Conservation (phyloP, 139 green algal genomes). For the Chlorella sp. region DNA sequence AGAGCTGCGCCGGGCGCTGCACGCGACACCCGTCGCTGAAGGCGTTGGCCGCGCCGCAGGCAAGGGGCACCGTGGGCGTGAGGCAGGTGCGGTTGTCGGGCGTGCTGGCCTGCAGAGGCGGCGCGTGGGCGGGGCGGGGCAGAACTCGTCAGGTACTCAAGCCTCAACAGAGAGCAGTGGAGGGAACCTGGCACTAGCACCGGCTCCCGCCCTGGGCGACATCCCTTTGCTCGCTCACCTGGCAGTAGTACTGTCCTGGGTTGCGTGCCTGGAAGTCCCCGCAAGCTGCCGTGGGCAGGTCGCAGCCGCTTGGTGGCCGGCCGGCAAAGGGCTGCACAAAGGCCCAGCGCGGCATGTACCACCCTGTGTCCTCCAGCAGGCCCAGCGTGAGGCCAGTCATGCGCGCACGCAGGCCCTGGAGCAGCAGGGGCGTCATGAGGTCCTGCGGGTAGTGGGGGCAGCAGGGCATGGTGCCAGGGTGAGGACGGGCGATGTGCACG, state of each 20-base stretch:
- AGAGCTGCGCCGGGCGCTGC: background rate
- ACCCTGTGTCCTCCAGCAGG: conserved; percentile 1
- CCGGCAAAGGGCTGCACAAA: background rate
- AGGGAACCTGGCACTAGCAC: background rate
- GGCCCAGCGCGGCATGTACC: conserved; percentile 1
- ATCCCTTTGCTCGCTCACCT: background rate
- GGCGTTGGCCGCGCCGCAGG: background rate
- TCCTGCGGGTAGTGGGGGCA: conserved; percentile 1
- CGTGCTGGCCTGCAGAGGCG: background rate
- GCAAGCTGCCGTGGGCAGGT: background rate
- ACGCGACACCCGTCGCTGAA: background rate
- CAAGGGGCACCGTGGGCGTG: background rate
- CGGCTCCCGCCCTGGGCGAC: background rate
- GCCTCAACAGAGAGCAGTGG: background rate
- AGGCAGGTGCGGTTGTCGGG: background rate
- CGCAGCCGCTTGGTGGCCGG: background rate
- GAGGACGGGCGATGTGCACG: too few relatives aligned
- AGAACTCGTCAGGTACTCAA: background rate
- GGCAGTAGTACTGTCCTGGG: conserved; percentile 3
- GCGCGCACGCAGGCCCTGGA: background rate
- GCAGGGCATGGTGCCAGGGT: too few relatives aligned
- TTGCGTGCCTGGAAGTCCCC: background rate
- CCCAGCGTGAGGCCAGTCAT: conserved; percentile 1
- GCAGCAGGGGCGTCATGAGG: background rate
- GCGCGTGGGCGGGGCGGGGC: too few relatives aligned